phyloP scores from a whole-genome alignment of 257 asterid genomes.

The Jaltomata sinuosa region DNA sequence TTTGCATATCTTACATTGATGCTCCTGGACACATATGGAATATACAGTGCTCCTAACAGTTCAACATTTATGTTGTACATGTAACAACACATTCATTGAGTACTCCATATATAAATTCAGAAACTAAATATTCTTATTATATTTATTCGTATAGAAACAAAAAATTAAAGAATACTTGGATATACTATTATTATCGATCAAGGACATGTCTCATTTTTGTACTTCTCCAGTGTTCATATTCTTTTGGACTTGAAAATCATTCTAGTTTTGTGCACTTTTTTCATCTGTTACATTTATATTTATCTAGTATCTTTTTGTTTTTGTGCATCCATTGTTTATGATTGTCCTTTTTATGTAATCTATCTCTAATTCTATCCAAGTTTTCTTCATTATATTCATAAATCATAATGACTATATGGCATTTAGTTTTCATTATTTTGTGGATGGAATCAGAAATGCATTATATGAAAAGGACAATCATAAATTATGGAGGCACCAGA shows the following conservation, averaged over 20 bases:
- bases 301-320: neutral
- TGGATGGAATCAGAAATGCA: no score
- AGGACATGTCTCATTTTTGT: no score
- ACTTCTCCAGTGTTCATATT: no score
- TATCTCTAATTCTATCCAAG: neutral
- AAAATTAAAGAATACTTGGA: neutral
- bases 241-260: neutral
- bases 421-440: no score
- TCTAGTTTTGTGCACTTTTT: neutral
- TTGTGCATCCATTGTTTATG: neutral
- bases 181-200: neutral
- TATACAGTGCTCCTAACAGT: neutral
- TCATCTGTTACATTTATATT: neutral
- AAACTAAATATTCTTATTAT: neutral
- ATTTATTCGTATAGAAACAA: neutral
- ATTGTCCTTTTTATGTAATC: neutral
- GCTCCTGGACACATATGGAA: neutral
- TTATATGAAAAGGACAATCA: no score
- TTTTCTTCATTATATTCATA: neutral
- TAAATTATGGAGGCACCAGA: no score
- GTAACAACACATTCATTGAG: neutral
- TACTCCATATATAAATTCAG: neutral
- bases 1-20: neutral
- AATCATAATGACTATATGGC: neutral
- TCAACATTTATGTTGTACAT: neutral